Evolutionary conservation across 441 rosid species (phyloP).

Genomic region (Eutrema salsugineum): DNA sequence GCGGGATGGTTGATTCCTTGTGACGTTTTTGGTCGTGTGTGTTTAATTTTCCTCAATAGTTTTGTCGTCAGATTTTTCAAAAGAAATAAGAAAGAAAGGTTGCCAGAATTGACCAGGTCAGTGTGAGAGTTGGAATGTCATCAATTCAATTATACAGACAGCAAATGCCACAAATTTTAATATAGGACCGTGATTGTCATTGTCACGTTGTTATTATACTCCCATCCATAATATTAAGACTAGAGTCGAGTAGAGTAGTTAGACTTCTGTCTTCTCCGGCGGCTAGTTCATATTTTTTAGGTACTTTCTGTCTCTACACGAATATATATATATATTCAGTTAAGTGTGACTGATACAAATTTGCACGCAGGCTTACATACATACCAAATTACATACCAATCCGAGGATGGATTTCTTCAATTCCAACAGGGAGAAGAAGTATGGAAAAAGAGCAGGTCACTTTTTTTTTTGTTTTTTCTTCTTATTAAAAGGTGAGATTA

Average conservation of each 20-base stretch:
- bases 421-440: slow-evolving; percentile 12
- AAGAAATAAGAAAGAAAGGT: background rate
- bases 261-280: background rate
- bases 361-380: background rate
- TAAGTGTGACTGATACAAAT: background rate
- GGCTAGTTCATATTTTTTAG: background rate
- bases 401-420: slow-evolving; percentile 26
- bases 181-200: background rate
- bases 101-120: slow-evolving; percentile 29
- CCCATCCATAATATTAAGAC: background rate
- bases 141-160: background rate
- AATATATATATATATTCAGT: background rate
- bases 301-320: background rate
- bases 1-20: background rate
- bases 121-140: background rate
- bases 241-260: background rate
- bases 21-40: background rate
- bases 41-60: background rate
- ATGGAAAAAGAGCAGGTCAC: slow-evolving; percentile 29
- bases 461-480: background rate
- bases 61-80: background rate
- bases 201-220: no score
- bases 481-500: background rate
- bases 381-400: background rate
- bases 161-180: background rate